Evolutionary conservation across 1,139 yeast species (phyloP).

Genomic region (Kurtzmaniella quercitrusa): DNA sequence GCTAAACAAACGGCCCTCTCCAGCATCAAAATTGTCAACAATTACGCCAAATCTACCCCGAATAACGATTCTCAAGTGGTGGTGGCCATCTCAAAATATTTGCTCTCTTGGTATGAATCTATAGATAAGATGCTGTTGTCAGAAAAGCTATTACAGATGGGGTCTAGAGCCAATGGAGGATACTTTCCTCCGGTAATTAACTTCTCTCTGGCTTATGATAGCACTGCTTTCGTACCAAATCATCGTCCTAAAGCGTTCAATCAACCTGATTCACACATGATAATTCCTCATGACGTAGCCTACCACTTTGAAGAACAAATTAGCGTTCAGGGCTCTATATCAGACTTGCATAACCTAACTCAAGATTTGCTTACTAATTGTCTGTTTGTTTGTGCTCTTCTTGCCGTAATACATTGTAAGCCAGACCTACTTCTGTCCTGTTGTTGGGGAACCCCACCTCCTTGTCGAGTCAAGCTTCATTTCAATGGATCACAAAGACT

Average conservation of each 20-base stretch:
- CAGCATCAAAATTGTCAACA: slow-evolving; percentile 24
- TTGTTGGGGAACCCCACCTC: not conserved
- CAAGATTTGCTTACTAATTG: slow-evolving; percentile 69
- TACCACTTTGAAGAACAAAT: slow-evolving; percentile 11
- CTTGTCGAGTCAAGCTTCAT: slow-evolving; percentile 17
- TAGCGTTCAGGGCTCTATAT: slow-evolving; percentile 8
- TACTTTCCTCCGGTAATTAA: slow-evolving; percentile 34
- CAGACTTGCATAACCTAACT: slow-evolving; percentile 25
- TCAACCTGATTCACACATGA: slow-evolving; percentile 10
- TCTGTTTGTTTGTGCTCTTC: slow-evolving; percentile 55
- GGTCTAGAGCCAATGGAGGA: slow-evolving; percentile 28
- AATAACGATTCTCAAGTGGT: not conserved
- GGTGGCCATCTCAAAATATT: slow-evolving; percentile 16
- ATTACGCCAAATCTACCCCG: slow-evolving; percentile 6
- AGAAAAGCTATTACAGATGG: slow-evolving; percentile 40
- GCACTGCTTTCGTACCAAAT: not conserved
- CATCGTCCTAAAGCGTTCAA: slow-evolving; percentile 2
- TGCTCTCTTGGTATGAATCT: slow-evolving; percentile 19
- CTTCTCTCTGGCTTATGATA: slow-evolving; percentile 10
- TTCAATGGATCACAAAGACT: slow-evolving; percentile 61
- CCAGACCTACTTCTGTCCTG: not conserved
- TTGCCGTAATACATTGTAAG: slow-evolving; percentile 8
- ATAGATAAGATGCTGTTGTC: slow-evolving; percentile 10
- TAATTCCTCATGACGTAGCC: slow-evolving; percentile 17
- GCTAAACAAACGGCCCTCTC: slow-evolving; percentile 20